Evolutionary conservation across 306 rosid species (phyloP), one percentile per base, ranked within the genome.

Genomic region (Delonix regia): DNA sequence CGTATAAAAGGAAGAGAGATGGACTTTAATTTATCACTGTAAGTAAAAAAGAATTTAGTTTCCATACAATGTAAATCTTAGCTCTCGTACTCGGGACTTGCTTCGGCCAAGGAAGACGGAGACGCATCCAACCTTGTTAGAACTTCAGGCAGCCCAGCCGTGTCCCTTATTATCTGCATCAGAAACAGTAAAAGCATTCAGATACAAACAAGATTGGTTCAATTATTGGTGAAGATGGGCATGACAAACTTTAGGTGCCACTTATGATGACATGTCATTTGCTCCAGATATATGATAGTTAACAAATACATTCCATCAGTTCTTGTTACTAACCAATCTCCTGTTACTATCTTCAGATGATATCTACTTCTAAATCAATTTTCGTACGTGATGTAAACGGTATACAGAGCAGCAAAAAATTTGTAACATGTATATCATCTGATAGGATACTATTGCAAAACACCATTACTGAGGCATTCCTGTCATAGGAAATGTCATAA

Each of bases 131-230:
- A 71, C 90, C 96, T 86, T n/a, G 98, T 91, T 62, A 96, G 86
- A 75, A 96, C 98, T 89, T 96, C 97, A 41, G 99, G 98, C 74
- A 90, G 75, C 75, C 99, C 98, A 67, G 91, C 80, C 6, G 96
- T 85, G 84, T 91, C 87, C 87, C 99, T 91, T 74, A 86, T 84
- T 79, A 96, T 87, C 99, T 96, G 88, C 76, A 74, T 82, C 59
- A 86, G 73, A 81, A 73, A 48, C 84, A 81, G 72, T 48, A 78
- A 67, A 81, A 73, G 30, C 76, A 78, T 64, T 71, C 60, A 86
- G 52, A 38, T 28, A 57, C 33, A 63, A 51, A 24, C 63, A 51
- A 5, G 7, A 74, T 25, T 73, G 24, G 71, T 65, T 48, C 39
- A 53, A 44, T 67, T 36, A 34, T 47, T 51, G 30, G 5, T 11